Evolutionary conservation across 140 eudicot species (phyloP).

Genomic region (Flaveria floridana): DNA sequence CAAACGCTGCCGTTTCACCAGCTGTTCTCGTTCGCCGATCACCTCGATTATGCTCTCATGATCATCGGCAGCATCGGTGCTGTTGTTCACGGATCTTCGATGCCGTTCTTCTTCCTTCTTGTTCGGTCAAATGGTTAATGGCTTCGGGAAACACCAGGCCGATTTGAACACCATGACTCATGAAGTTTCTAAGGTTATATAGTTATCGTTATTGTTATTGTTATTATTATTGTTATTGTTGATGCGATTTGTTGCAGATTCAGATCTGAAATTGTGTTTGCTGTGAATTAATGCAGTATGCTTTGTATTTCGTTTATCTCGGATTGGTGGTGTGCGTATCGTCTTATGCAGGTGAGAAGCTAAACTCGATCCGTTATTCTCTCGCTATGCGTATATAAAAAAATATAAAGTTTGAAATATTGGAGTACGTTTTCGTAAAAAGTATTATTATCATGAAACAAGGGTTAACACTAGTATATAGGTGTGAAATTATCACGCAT

Average conservation of each 20-base stretch:
- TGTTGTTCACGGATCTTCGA: slow-evolving; percentile 64
- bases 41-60: slow-evolving; percentile 59
- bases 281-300: slow-evolving; percentile 64
- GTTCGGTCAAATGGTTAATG: slow-evolving; percentile 91
- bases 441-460: no score
- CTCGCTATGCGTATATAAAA: not conserved
- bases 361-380: slow-evolving; percentile 21
- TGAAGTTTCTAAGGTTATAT: slow-evolving; percentile 80
- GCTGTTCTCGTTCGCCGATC: slow-evolving; percentile 82
- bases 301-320: slow-evolving; percentile 88
- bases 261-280: slow-evolving; percentile 48
- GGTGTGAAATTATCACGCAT: no score
- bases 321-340: slow-evolving; percentile 89
- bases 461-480: no score
- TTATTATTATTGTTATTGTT: not conserved
- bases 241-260: not conserved
- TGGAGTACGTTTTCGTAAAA: no score
- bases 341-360: slow-evolving; percentile 80
- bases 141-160: slow-evolving; percentile 84
- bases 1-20: slow-evolving; percentile 74
- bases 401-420: no score
- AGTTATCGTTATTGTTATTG: no score
- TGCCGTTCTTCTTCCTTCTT: slow-evolving; percentile 87
- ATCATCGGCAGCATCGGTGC: slow-evolving; percentile 59
- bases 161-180: slow-evolving; percentile 72